phyloP scores from a whole-genome alignment of 495 filamentous ascomycete species.

The Penicillium paxilli region DNA sequence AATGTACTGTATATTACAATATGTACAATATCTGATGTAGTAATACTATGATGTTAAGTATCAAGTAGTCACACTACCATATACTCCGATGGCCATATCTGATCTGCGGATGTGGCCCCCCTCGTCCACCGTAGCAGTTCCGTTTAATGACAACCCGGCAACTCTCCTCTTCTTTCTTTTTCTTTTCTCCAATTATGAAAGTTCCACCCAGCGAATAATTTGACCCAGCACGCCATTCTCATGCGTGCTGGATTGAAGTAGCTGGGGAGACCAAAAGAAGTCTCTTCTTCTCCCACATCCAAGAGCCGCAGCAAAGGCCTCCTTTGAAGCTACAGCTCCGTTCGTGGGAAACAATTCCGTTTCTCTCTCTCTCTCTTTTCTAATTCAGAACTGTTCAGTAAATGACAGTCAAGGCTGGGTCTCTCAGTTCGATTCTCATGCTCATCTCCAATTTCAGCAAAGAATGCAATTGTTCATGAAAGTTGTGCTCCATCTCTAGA shows the following conservation, averaged over 20 bases:
- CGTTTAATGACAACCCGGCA: not conserved
- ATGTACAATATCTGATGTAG: too few species aligned
- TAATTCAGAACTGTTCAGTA: not conserved
- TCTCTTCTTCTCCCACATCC: constrained; percentile 49
- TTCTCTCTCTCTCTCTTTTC: constrained; percentile 6
- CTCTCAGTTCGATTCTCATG: not conserved
- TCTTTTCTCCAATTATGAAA: constrained; percentile 50
- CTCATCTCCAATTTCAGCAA: constrained; percentile 3
- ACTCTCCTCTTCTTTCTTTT: constrained; percentile 23
- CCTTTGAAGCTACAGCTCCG: constrained; percentile 51
- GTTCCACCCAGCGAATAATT: constrained; percentile 68
- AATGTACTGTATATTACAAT: too few species aligned
- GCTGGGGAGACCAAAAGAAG: constrained; percentile 63
- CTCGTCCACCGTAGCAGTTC: not conserved
- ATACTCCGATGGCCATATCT: not conserved
- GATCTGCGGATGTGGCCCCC: not conserved
- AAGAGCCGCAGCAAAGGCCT: constrained; percentile 63
- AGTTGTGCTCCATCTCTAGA: constrained; percentile 8
- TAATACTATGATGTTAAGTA: too few species aligned
- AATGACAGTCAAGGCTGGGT: not conserved
- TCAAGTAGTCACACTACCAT: too few species aligned
- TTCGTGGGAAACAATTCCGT: constrained; percentile 44
- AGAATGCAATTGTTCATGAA: constrained; percentile 16
- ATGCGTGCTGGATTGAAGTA: constrained; percentile 65
- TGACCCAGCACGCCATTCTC: constrained; percentile 53